A percentile compares a stretch with the other conserved stretches of the same genome.
These are phyloP conservation scores for Hagleromyces aurorensis DNA, from an alignment of 805 yeast species.

Conservation along the genomic window DNA sequence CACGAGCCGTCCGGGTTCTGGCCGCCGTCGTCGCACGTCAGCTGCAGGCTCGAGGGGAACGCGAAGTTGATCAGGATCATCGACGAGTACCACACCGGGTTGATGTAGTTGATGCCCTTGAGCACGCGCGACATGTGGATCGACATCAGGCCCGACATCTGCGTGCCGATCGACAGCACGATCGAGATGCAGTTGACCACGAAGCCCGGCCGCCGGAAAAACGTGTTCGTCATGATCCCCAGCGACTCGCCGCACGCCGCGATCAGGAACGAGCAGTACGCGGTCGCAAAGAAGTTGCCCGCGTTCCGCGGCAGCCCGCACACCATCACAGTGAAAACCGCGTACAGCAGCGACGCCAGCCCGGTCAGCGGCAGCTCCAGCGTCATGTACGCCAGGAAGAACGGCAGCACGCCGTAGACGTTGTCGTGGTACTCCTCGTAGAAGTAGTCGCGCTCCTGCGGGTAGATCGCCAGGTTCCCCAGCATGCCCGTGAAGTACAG, in stretches of 20 bases:
- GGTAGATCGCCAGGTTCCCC: constrained; percentile 69
- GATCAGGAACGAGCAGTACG: constrained; percentile 44
- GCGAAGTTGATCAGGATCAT: constrained; percentile 52
- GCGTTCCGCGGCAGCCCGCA: constrained; percentile 67
- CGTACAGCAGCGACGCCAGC: constrained; percentile 45
- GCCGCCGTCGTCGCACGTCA: constrained; percentile 43
- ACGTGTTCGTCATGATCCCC: constrained; percentile 71
- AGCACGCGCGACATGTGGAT: constrained; percentile 64
- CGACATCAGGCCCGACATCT: constrained; percentile 83
- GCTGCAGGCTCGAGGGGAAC: constrained; percentile 41
- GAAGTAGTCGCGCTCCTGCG: constrained; percentile 63
- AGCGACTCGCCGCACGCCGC: constrained; percentile 77
- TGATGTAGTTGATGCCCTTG: constrained; percentile 64
- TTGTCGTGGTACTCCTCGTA: constrained; percentile 73
- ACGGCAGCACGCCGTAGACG: constrained; percentile 57
- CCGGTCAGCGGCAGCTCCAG: constrained; percentile 26
- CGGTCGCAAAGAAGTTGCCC: constrained; percentile 56
- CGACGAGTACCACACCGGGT: constrained; percentile 69
- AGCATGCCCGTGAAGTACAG: constrained; percentile 74
- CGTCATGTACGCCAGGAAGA: constrained; percentile 37
- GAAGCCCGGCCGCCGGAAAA: constrained; percentile 68
- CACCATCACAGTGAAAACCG: constrained; percentile 57
- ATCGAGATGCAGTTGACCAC: constrained; percentile 69
- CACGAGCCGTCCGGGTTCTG: constrained; percentile 35
- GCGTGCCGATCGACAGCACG: constrained; percentile 59